These are phyloP conservation scores for Vitis hybrid DNA, from an alignment of 177 flowering plant species.

Conservation along the genomic window DNA sequence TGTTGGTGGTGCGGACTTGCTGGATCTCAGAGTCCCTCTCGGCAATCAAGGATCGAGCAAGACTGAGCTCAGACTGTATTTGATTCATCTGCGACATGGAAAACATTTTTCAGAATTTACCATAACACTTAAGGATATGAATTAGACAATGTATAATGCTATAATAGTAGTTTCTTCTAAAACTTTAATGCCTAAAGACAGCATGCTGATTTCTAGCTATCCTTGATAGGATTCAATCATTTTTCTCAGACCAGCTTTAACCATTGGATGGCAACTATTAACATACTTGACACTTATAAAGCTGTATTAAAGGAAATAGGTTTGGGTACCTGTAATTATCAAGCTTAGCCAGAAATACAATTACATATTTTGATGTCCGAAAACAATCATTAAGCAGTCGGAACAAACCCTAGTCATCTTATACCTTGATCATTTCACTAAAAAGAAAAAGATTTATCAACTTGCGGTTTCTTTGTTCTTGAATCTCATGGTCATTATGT, in stretches of 20 bases:
- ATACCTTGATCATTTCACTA: too few species aligned
- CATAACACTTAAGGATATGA: not conserved
- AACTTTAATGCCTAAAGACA: not conserved
- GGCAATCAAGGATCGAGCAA: constrained; percentile 92
- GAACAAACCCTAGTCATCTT: not conserved
- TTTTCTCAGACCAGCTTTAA: not conserved
- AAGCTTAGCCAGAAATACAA: too few species aligned
- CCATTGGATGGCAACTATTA: not conserved
- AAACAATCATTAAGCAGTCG: not conserved
- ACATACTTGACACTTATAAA: not conserved
- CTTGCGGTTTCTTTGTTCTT: too few species aligned
- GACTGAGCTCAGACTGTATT: constrained; percentile 84
- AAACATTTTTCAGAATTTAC: not conserved
- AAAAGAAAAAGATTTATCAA: too few species aligned
- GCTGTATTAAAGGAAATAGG: not conserved
- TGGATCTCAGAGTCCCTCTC: constrained; percentile 87
- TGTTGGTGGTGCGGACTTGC: constrained; percentile 67
- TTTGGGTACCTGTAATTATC: too few species aligned
- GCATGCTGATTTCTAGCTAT: not conserved
- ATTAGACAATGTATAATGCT: not conserved
- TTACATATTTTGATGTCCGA: not conserved
- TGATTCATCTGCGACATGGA: constrained; percentile 73
- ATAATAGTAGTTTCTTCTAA: not conserved
- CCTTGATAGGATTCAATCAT: not conserved
- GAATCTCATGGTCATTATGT: too few species aligned